A percentile compares a stretch with the other conserved stretches of the same genome.
Evolutionary conservation across 306 rosid species (phyloP).

Genomic region (Erythrophleum fordii): DNA sequence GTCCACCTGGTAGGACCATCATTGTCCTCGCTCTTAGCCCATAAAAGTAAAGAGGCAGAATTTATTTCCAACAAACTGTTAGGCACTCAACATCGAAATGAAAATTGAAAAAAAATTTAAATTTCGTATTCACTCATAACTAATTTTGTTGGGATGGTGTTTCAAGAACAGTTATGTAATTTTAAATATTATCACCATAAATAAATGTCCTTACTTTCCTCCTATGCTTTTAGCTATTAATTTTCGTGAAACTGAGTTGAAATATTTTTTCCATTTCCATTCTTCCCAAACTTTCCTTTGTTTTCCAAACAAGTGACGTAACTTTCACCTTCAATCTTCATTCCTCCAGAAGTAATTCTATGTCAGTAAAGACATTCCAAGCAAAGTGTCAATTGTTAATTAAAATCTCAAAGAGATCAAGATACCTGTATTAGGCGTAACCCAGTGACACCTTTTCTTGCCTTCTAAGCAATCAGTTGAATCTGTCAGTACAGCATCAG

Average conservation of each 20-base stretch:
- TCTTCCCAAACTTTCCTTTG: too few species aligned
- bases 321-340: too few species aligned
- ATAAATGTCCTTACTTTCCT: neutral
- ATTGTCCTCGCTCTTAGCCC: neutral
- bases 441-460: conserved; percentile 56
- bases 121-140: neutral
- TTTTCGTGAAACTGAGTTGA: neutral
- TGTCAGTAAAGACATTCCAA: neutral
- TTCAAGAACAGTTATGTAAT: neutral
- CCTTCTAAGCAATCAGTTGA: conserved; percentile 37
- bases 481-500: conserved; percentile 21
- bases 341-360: neutral
- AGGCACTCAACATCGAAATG: neutral
- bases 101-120: too few species aligned
- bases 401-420: neutral
- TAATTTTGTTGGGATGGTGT: neutral
- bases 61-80: neutral
- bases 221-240: neutral
- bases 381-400: too few species aligned
- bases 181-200: too few species aligned
- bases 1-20: neutral
- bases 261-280: too few species aligned
- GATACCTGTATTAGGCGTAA: conserved; percentile 49
- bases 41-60: neutral
- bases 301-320: too few species aligned